These are phyloP conservation scores for Annulohypoxylon moriforme DNA, from an alignment of 495 filamentous ascomycete genomes.

Conservation along the genomic window DNA sequence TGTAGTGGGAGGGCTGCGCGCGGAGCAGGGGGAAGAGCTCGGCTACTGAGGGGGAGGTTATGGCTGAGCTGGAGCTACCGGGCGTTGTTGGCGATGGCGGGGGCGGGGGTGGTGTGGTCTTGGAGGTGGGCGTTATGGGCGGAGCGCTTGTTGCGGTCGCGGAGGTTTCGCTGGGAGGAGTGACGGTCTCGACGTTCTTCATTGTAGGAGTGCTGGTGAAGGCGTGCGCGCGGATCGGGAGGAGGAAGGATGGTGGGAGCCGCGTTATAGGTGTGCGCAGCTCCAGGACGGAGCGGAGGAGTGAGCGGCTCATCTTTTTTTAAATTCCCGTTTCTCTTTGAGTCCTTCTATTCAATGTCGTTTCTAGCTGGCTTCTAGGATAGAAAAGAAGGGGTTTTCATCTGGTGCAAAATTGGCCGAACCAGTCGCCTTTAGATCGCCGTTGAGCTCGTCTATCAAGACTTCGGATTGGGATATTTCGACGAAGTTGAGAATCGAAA, in stretches of 20 bases:
- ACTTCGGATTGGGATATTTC: slow-evolving; percentile 13
- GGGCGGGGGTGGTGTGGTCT: slow-evolving; percentile 41
- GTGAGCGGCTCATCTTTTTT: slow-evolving; percentile 55
- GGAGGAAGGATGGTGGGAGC: slow-evolving; percentile 48
- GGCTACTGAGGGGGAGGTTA: slow-evolving; percentile 62
- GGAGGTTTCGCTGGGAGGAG: slow-evolving; percentile 29
- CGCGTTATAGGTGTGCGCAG: slow-evolving; percentile 53
- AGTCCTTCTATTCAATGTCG: neutral
- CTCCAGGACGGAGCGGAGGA: slow-evolving; percentile 62
- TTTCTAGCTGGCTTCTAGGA: too few species aligned
- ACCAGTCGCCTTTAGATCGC: slow-evolving; percentile 13
- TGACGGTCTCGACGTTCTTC: slow-evolving; percentile 46
- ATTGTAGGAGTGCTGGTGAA: slow-evolving; percentile 33
- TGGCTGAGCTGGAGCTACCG: too few species aligned
- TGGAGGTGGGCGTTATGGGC: slow-evolving; percentile 56
- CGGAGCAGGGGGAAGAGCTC: slow-evolving; percentile 79
- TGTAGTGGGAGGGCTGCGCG: slow-evolving; percentile 85
- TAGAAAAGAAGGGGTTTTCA: neutral
- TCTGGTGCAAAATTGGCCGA: slow-evolving; percentile 9
- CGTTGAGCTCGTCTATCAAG: neutral
- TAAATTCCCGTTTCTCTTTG: neutral
- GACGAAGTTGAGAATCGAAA: slow-evolving; percentile 32
- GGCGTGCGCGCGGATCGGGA: slow-evolving; percentile 43
- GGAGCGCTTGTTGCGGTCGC: slow-evolving; percentile 44
- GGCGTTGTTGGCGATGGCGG: slow-evolving; percentile 45